Evolutionary conservation across 805 yeast species (phyloP).

Genomic region (Kodamaea fukazawae): DNA sequence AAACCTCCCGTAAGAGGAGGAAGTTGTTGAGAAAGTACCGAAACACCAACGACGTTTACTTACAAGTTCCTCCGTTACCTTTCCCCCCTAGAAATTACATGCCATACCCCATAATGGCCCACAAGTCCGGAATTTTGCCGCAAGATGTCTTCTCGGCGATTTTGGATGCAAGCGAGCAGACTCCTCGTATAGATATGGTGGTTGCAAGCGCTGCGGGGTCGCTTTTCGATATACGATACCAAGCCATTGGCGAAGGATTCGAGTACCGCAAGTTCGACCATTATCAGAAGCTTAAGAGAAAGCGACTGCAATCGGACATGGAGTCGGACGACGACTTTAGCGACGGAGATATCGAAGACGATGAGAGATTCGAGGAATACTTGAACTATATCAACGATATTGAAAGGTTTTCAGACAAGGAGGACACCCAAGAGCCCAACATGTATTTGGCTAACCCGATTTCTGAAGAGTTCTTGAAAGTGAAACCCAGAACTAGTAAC

Average conservation of each 20-base stretch:
- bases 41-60: slow-evolving; percentile 5
- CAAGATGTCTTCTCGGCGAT: slow-evolving; percentile 34
- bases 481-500: slow-evolving; percentile 6
- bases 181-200: slow-evolving; percentile 44
- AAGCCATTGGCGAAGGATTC: slow-evolving; percentile 35
- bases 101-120: slow-evolving; percentile 43
- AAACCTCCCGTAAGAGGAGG: slow-evolving; percentile 8
- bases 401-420: slow-evolving; percentile 1
- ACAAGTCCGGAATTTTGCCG: slow-evolving; percentile 33
- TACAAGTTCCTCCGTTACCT: slow-evolving; percentile 39
- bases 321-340: neutral
- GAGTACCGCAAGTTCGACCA: slow-evolving; percentile 12
- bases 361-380: slow-evolving; percentile 23
- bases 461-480: slow-evolving; percentile 1
- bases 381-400: slow-evolving; percentile 21
- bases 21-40: neutral
- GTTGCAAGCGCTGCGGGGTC: slow-evolving; percentile 48
- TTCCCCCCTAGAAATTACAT: slow-evolving; percentile 45
- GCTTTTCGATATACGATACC: slow-evolving; percentile 32
- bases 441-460: neutral
- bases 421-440: slow-evolving; percentile 1
- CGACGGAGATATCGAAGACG: slow-evolving; percentile 11
- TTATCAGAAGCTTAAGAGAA: slow-evolving; percentile 7
- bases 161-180: slow-evolving; percentile 32
- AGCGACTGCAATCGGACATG: slow-evolving; percentile 6